These are phyloP conservation scores for Pseudevernia furfuracea DNA, from an alignment of 495 filamentous ascomycete genomes.

Conservation along the genomic window DNA sequence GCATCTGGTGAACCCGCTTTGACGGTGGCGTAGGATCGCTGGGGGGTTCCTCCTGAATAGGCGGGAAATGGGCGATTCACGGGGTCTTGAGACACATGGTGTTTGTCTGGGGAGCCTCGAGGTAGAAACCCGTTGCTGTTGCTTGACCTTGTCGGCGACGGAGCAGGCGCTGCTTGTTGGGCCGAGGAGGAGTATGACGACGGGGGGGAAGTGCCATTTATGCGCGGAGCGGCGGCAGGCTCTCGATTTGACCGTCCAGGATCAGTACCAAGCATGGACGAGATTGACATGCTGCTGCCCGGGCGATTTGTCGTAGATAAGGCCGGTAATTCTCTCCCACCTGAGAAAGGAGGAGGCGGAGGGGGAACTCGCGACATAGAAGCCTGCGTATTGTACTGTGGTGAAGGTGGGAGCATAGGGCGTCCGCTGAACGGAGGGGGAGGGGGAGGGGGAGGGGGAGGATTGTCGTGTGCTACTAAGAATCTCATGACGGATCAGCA, in stretches of 20 bases:
- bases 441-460: slow-evolving; percentile 31
- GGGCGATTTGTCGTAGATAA: slow-evolving; percentile 44
- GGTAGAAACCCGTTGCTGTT: slow-evolving; percentile 56
- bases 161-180: slow-evolving; percentile 39
- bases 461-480: slow-evolving; percentile 12
- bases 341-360: slow-evolving; percentile 39
- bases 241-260: slow-evolving; percentile 57
- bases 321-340: slow-evolving; percentile 45
- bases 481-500: slow-evolving; percentile 2
- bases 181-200: slow-evolving; percentile 8
- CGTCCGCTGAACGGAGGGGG: slow-evolving; percentile 44
- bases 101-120: slow-evolving; percentile 68
- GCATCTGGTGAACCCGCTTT: slow-evolving; percentile 27
- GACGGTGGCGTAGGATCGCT: slow-evolving; percentile 20
- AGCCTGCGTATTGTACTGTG: slow-evolving; percentile 39
- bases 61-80: slow-evolving; percentile 37
- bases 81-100: slow-evolving; percentile 33
- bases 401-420: slow-evolving; percentile 54
- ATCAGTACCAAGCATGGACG: slow-evolving; percentile 69
- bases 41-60: slow-evolving; percentile 37
- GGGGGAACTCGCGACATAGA: slow-evolving; percentile 30
- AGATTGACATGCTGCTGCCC: slow-evolving; percentile 90
- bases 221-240: slow-evolving; percentile 30
- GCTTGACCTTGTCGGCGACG: slow-evolving; percentile 43
- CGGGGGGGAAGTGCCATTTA: slow-evolving; percentile 17